Evolutionary conservation across 2,329 filamentous ascomycete genomes (phyloP).

Genomic region (Penicillium nordicum): DNA sequence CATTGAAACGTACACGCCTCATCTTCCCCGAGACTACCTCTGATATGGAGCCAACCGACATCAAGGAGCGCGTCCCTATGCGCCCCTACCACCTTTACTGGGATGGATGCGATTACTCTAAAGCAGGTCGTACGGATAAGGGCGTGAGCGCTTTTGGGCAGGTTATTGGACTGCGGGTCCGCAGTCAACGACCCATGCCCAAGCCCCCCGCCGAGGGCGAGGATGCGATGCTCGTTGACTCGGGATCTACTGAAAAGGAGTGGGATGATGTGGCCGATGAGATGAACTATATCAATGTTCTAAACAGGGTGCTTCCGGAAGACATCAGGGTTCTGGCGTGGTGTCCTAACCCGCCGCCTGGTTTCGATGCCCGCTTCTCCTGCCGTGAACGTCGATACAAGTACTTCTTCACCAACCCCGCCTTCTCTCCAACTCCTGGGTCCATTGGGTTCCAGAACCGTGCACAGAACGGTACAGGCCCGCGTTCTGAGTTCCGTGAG

Average conservation of each 20-base stretch:
- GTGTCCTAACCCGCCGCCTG: slow-evolving; percentile 75
- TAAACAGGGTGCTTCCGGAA: slow-evolving; percentile 83
- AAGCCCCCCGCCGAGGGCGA: slow-evolving; percentile 16
- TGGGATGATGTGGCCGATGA: slow-evolving; percentile 75
- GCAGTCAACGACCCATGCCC: slow-evolving; percentile 68
- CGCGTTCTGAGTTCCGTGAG: slow-evolving; percentile 46
- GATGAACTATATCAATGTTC: slow-evolving; percentile 73
- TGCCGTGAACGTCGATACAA: slow-evolving; percentile 88
- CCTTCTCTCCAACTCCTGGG: slow-evolving; percentile 66
- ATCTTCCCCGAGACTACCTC: slow-evolving; percentile 65
- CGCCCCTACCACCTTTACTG: slow-evolving; percentile 61
- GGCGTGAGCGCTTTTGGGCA: slow-evolving; percentile 97
- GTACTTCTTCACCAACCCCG: slow-evolving; percentile 97
- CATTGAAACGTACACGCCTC: slow-evolving; percentile 73
- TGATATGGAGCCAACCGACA: slow-evolving; percentile 39
- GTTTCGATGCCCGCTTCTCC: slow-evolving; percentile 88
- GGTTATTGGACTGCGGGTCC: slow-evolving; percentile 77
- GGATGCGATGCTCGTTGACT: slow-evolving; percentile 30
- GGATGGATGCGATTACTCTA: slow-evolving; percentile 84
- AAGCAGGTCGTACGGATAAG: slow-evolving; percentile 88
- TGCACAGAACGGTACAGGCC: slow-evolving; percentile 19
- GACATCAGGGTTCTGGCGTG: slow-evolving; percentile 91
- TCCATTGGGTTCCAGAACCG: slow-evolving; percentile 48
- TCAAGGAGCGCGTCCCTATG: slow-evolving; percentile 40
- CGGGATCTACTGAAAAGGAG: slow-evolving; percentile 34